Base-by-base conservation (phyloP, 352 stramenopile species). In the Phytophthora ramorum region DNA sequence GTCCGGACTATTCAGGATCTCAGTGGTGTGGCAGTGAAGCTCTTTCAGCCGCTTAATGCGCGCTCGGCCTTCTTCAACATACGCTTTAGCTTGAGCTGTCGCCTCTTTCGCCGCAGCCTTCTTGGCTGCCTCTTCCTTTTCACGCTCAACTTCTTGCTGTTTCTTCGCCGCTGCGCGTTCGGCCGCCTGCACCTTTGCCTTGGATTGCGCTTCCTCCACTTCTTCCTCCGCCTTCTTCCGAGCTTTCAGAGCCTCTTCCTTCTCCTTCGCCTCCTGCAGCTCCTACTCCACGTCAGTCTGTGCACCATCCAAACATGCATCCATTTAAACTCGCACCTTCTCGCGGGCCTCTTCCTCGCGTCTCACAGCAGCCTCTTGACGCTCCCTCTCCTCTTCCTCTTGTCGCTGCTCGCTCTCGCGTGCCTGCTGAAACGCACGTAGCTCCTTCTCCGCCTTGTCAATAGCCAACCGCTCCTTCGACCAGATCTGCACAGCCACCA, bases 1-100 rank as follows among this genome's bases (percentile, higher is more conserved):
- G 43, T 92, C 75, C 10, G 65, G 56, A 37, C 59, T 86, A 16
- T 75, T 78, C 4, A 88, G 65, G 20, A 94, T 90, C 46, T 79
- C 66, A 8, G 76, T 58, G 0, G 69, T 79, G 16, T 76, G 62
- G 12, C 60, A 52, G 22, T 92, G 77, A 13, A 93, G 77, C 28
- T 65, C 71, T 56, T 91, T 65, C 40, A 92, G 55, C 1, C 79
- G 75, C 24, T 76, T 69, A 1, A 90, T 65, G 13, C 81, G 75
- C 19, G 70, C 73, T 12, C 73, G 55, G 3, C 79, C 85, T 37
- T 90, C 76, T 20, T 66, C 50, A 1, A 85, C 50, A 41, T 85
- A 72, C 47, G 88, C 69, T 60, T 87, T 80, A 4, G 71, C 70
- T 9, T 68, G 70, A 34, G 58, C 65, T 22, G 63, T 58, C 0